Conservation (phyloP, 805 yeast species). For the Candida suzukii region DNA sequence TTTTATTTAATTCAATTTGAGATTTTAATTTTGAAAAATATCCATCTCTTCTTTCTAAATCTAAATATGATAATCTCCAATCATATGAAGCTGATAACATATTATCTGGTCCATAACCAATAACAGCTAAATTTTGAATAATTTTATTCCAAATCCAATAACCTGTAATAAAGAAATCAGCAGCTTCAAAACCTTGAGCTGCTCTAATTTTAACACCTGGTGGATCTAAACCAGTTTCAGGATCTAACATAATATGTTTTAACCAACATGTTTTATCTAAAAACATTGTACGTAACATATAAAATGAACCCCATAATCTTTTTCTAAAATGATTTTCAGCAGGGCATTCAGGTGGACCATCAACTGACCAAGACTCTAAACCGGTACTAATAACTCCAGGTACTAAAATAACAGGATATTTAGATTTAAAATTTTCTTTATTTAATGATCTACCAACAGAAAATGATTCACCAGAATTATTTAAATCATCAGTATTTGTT, state of each 20-base stretch:
- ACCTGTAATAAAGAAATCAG: conserved; percentile 94
- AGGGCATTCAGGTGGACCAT: conserved; percentile 74
- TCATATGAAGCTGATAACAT: conserved; percentile 93
- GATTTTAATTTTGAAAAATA: conserved; percentile 73
- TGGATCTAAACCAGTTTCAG: conserved; percentile 91
- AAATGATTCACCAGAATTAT: conserved; percentile 71
- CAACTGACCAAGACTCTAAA: conserved; percentile 85
- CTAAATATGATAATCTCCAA: conserved; percentile 90
- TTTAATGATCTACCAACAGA: conserved; percentile 73
- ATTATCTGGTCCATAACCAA: conserved; percentile 87
- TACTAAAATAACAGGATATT: conserved; percentile 81
- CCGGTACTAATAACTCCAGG: conserved; percentile 98
- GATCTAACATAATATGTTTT: conserved; percentile 82
- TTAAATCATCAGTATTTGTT: conserved; percentile 37
- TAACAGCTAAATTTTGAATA: conserved; percentile 86
- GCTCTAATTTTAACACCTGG: conserved; percentile 75
- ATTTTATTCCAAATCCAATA: conserved; percentile 99
- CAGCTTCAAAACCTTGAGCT: conserved; percentile 94
- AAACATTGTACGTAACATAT: conserved; percentile 89
- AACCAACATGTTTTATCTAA: conserved; percentile 92
- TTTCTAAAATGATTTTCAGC: conserved; percentile 80
- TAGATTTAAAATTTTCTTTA: conserved; percentile 40
- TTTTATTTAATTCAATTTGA: conserved; percentile 58
- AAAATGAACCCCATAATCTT: conserved; percentile 94
- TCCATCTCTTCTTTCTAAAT: conserved; percentile 79